phyloP scores from a whole-genome alignment of 2,329 filamentous ascomycete genomes.

The Talaromyces sp. region DNA sequence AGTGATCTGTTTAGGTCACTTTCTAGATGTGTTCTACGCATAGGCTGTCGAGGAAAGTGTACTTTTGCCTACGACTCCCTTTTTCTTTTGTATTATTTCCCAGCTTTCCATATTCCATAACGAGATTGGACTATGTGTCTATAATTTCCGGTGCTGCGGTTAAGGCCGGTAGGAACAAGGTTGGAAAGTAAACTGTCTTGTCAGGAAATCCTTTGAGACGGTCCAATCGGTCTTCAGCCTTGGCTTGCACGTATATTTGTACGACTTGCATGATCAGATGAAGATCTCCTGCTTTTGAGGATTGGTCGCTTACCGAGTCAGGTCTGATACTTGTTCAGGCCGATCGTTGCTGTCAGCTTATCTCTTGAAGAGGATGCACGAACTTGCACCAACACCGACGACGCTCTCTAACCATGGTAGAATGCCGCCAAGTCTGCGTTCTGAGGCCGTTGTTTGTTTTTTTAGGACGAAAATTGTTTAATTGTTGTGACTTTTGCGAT shows the following conservation, averaged over 20 bases:
- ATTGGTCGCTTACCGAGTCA: background rate
- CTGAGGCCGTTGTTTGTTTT: conserved; percentile 42
- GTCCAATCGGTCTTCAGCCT: background rate
- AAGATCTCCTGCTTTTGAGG: background rate
- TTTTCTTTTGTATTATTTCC: too few species aligned
- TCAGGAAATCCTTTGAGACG: background rate
- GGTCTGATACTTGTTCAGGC: background rate
- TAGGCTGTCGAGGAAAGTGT: background rate
- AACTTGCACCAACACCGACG: background rate
- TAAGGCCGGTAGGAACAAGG: background rate
- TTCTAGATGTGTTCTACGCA: background rate
- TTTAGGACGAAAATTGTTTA: conserved; percentile 45
- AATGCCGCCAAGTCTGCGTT: conserved; percentile 43
- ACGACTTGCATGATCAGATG: background rate
- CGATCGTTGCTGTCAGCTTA: background rate
- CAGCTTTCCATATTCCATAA: too few species aligned
- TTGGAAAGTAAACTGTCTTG: background rate
- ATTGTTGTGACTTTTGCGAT: conserved; percentile 36
- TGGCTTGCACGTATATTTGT: conserved; percentile 1
- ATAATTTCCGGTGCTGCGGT: too few species aligned
- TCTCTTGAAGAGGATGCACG: background rate
- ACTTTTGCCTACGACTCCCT: too few species aligned
- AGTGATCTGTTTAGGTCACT: background rate
- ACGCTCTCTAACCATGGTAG: conserved; percentile 19
- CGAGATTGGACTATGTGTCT: too few species aligned